A percentile compares a stretch with the other conserved stretches of the same genome.
phyloP scores from a whole-genome alignment of 768 basidiomycete genomes.

The Agrocybe praecox region DNA sequence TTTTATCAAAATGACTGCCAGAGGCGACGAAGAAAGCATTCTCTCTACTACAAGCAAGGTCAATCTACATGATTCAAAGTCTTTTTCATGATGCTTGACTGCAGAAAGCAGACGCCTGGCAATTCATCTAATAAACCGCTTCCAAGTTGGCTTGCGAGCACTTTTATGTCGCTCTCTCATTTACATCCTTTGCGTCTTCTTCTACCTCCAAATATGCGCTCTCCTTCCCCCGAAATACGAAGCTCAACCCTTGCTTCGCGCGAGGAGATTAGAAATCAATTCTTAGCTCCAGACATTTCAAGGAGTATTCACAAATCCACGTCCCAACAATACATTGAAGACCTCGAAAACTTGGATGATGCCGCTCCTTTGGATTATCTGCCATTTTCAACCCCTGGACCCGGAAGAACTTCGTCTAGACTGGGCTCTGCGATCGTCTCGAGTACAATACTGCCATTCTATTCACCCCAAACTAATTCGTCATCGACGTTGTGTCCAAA shows the following conservation, averaged over 20 bases:
- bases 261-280: neutral
- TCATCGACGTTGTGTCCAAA: slow-evolving; percentile 21
- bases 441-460: slow-evolving; percentile 6
- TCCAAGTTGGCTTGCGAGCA: slow-evolving; percentile 58
- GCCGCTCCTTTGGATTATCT: neutral
- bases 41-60: slow-evolving; percentile 18
- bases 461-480: slow-evolving; percentile 16
- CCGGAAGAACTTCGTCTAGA: slow-evolving; percentile 21
- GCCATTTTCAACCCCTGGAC: slow-evolving; percentile 31
- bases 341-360: neutral
- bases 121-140: slow-evolving; percentile 32
- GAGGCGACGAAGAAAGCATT: slow-evolving; percentile 4
- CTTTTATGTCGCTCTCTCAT: slow-evolving; percentile 47
- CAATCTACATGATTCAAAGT: slow-evolving; percentile 7
- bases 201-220: slow-evolving; percentile 24
- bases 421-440: slow-evolving; percentile 15
- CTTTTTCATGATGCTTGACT: slow-evolving; percentile 3
- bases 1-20: slow-evolving; percentile 45
- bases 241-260: neutral
- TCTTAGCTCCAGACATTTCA: no score
- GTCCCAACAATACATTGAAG: neutral
- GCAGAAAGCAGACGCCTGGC: slow-evolving; percentile 12
- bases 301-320: neutral
- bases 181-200: slow-evolving; percentile 52
- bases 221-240: slow-evolving; percentile 1